Evolutionary conservation across 2,329 filamentous ascomycete genomes (phyloP), one percentile per base, ranked within the genome.

Genomic region (Arthrinium puccinioides): DNA sequence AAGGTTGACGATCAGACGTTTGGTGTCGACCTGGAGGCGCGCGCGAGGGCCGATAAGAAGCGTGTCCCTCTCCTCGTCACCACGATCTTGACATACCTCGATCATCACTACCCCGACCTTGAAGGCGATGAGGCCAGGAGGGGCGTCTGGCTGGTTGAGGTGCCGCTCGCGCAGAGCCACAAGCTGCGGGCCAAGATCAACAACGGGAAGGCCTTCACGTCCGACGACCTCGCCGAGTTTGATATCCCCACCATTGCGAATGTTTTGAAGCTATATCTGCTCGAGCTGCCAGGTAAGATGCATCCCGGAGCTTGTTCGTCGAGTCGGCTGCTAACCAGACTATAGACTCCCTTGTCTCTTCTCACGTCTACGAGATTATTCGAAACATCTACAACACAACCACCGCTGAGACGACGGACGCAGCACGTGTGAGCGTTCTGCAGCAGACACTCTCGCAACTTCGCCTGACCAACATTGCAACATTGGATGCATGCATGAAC

Each of bases 321-420:
- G 35, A 13, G 21, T 29, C 9, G 20, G 23, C 14, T 19, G 24
- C 57, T 67, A 44, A 63, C 45, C 28, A 4, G 14, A 15, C 32
- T 11, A 4, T 48, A 92, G 92, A 98, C 63, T 97, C 92, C n/a
- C 74, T 98, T 44, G 90, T 98, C 44, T 97, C 92, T 39, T 94
- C 88, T 27, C 90, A 97, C 59, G 88, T 98, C 41, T 98, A 98
- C 61, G 94, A 98, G 66, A 97, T 98, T 55, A 82, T 98, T 57
- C 89, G 95, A 65, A 97, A 88, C 2, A 94, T 98, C 47, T 98
- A 98, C 67, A 82, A 80, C 32, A 88, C 85, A 11, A 82, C 87
- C 10, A 73, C 84, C 32, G 75, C 84, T 28, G 87, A 94, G 40
- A 75, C 78, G 13, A 79, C 81, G 4, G 86, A 94, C 50, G 73